Percentiles rank a stretch among this genome's conserved stretches.
These are phyloP conservation scores for Chlorella sp. DNA, from an alignment of 139 green algal species.

Conservation along the genomic window DNA sequence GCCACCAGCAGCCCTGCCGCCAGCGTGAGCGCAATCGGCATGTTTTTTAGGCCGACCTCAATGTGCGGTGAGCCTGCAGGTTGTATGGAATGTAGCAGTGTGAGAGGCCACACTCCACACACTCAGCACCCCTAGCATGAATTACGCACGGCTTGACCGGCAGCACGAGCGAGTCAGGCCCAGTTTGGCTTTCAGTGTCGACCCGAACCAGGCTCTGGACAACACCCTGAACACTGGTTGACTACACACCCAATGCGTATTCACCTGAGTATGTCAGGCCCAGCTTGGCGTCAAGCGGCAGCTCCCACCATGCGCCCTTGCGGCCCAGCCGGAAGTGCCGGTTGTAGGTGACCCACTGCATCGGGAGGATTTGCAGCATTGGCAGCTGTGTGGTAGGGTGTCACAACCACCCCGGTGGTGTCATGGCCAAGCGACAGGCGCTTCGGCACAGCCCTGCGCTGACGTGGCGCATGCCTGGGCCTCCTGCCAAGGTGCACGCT, in stretches of 20 bases:
- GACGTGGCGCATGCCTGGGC: no score
- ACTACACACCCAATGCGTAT: no score
- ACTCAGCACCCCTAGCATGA: not conserved
- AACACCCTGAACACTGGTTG: no score
- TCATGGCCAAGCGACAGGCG: no score
- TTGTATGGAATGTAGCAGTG: no score
- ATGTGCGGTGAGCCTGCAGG: conserved; percentile 21
- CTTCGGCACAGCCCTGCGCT: no score
- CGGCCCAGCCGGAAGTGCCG: not conserved
- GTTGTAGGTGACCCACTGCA: not conserved
- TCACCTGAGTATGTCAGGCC: conserved; percentile 2
- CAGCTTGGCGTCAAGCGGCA: conserved; percentile 11
- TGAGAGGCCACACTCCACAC: no score
- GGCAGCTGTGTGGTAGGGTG: no score
- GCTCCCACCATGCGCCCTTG: conserved; percentile 10
- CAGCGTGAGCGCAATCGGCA: not conserved
- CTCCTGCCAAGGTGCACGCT: no score
- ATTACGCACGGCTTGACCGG: not conserved
- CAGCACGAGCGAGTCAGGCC: not conserved
- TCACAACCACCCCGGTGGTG: no score
- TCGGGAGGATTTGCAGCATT: no score
- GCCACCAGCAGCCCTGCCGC: conserved; percentile 22
- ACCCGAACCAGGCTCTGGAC: no score
- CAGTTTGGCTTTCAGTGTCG: not conserved
- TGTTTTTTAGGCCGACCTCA: not conserved